Conservation (phyloP, 2,329 filamentous ascomycete species). For the Trichophyton schoenleinii region DNA sequence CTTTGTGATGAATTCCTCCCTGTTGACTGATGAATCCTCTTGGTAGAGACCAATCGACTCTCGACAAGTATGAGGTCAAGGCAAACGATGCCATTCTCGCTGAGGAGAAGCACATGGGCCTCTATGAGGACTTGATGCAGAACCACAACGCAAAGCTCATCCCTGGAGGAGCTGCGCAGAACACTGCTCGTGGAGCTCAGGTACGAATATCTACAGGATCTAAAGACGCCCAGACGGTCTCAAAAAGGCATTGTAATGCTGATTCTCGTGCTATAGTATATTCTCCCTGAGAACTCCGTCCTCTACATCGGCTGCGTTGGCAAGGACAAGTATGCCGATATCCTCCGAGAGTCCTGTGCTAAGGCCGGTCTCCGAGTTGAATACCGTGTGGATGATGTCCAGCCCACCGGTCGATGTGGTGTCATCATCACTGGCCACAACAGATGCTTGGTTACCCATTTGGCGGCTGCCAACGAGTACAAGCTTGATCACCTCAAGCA, state of each 20-base stretch:
- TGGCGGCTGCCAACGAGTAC: conserved; percentile 94
- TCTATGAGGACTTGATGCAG: conserved; percentile 89
- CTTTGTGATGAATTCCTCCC: conserved; percentile 6
- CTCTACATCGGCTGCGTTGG: conserved; percentile 91
- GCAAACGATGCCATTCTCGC: conserved; percentile 95
- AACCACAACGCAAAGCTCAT: conserved; percentile 90
- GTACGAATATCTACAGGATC: conserved; percentile 25
- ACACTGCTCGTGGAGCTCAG: conserved; percentile 88
- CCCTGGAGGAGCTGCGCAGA: conserved; percentile 91
- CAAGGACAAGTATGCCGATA: conserved; percentile 88
- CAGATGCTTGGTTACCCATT: conserved; percentile 86
- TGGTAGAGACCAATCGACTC: conserved; percentile 62
- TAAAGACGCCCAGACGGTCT: neutral
- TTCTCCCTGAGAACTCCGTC: conserved; percentile 77
- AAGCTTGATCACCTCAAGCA: conserved; percentile 85
- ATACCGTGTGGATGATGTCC: conserved; percentile 77
- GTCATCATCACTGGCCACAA: conserved; percentile 95
- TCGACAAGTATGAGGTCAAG: conserved; percentile 88
- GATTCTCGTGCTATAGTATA: conserved; percentile 48
- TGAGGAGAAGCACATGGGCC: conserved; percentile 72
- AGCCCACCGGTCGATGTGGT: conserved; percentile 84
- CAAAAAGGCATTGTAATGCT: neutral
- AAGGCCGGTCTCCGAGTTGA: conserved; percentile 82
- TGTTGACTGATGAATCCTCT: conserved; percentile 15
- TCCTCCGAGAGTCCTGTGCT: conserved; percentile 72